Evolutionary conservation across 192 early-diverging fungal species (phyloP).

Genomic region (Coemansia sp.): DNA sequence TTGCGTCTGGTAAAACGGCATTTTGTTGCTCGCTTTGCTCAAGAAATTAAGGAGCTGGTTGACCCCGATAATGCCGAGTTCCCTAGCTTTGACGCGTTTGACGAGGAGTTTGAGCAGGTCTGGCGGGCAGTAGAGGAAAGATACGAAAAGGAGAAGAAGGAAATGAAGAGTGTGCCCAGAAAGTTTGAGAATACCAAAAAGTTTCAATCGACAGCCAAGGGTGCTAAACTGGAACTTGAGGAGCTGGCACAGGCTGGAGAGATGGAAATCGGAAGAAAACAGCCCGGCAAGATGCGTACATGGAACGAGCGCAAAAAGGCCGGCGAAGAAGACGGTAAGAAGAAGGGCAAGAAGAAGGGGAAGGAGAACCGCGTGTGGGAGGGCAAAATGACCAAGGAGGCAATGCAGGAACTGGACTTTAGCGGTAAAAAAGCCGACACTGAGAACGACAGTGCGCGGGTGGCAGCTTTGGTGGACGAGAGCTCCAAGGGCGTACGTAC

Average conservation of each 20-base stretch:
- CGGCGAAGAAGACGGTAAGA: slow-evolving; percentile 17
- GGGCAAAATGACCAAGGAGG: slow-evolving; percentile 51
- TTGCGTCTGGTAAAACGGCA: slow-evolving; percentile 64
- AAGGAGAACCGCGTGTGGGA: slow-evolving; percentile 76
- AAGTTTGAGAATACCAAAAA: slow-evolving; percentile 79
- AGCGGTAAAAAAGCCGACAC: slow-evolving; percentile 22
- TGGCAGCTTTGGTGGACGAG: slow-evolving; percentile 56
- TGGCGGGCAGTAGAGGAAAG: slow-evolving; percentile 68
- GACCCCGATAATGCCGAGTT: slow-evolving; percentile 21
- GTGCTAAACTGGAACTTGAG: slow-evolving; percentile 53
- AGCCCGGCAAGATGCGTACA: slow-evolving; percentile 34
- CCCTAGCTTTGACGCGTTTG: slow-evolving; percentile 56
- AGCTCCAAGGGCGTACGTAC: slow-evolving; percentile 60
- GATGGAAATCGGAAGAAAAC: slow-evolving; percentile 9
- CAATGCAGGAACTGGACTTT: slow-evolving; percentile 51
- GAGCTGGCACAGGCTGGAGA: slow-evolving; percentile 44
- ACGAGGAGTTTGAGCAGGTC: slow-evolving; percentile 68
- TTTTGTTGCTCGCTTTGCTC: slow-evolving; percentile 63
- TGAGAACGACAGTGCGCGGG: slow-evolving; percentile 5
- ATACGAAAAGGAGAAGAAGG: slow-evolving; percentile 42
- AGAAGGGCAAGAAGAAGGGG: slow-evolving; percentile 55
- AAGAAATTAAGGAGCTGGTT: slow-evolving; percentile 24
- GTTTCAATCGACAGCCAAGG: slow-evolving; percentile 64
- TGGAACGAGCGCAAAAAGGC: slow-evolving; percentile 24
- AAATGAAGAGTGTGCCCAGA: slow-evolving; percentile 60